A percentile compares a stretch with the other conserved stretches of the same genome.
phyloP scores from a whole-genome alignment of 1,284 basidiomycete species.

The Puccinia novopanici region DNA sequence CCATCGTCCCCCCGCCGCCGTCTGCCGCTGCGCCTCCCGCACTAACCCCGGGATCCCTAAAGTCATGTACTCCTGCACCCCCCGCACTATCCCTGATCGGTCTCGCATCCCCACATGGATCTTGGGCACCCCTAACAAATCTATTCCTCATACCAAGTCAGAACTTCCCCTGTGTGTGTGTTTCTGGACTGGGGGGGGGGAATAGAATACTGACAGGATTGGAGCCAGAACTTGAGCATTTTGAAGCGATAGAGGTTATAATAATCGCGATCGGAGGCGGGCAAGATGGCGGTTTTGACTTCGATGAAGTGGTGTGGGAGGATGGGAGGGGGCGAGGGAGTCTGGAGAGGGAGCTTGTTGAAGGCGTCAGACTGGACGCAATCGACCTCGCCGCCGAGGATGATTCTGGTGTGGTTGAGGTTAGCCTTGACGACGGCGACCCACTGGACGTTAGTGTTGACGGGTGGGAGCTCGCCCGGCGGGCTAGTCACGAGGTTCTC shows the following conservation, averaged over 20 bases:
- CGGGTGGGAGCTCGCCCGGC: neutral
- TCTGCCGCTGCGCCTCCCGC: too few species aligned
- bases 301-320: constrained; percentile 24
- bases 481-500: constrained; percentile 35
- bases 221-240: constrained; percentile 47
- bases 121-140: constrained; percentile 27
- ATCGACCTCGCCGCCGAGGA: constrained; percentile 48
- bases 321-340: neutral
- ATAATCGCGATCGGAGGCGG: constrained; percentile 17
- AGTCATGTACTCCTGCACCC: neutral
- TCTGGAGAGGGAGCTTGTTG: neutral
- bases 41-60: constrained; percentile 19
- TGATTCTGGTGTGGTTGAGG: constrained; percentile 33
- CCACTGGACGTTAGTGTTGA: constrained; percentile 43
- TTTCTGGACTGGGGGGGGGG: neutral
- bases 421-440: constrained; percentile 44
- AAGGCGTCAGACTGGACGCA: constrained; percentile 5
- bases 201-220: constrained; percentile 36
- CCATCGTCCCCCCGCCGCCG: constrained; percentile 15
- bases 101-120: constrained; percentile 38
- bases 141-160: neutral
- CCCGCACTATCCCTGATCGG: constrained; percentile 4
- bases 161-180: too few species aligned
- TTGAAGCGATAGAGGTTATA: constrained; percentile 23
- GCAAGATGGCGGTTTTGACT: constrained; percentile 23